Evolutionary conservation across 331 rosid species (phyloP), one percentile per base, ranked within the genome.

Genomic region (Pyrus hybrid): DNA sequence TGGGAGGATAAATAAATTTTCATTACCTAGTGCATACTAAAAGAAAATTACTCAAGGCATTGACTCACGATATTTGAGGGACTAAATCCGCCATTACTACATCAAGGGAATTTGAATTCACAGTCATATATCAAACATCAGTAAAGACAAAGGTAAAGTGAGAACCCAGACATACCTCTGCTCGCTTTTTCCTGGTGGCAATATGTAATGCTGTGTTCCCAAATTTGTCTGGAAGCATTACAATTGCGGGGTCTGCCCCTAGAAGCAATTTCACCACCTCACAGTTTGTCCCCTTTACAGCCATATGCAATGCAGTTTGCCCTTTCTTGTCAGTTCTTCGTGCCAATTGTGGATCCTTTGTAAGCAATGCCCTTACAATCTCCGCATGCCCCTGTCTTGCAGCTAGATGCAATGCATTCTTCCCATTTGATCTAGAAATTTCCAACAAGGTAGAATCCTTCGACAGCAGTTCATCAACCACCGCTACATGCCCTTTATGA

Each of bases 241-340:
- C 99, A 80, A 92, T 92, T 20, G 98, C 99, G 51, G 99, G 87
- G 79, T 95, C 99, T 26, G 99, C 99, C 0, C 79, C 87, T 13
- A 95, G 99, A 80, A 95, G 99, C 84, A 85, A 83, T 75, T 90
- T 95, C 67, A 95, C 99, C 65, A 87, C 99, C 56, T 90, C 97
- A 77, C 91, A 85, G 75, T 96, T 92, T 75, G 90, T 91, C 77
- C 99, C 99, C 80, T 95, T 95, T 49, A 95, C 99, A 56, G 99
- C 99, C 99, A 95, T 95, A 75, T 95, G 99, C 96, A 95, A 83
- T 30, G 99, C 99, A 62, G 99, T 95, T 80, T 95, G 99, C 47
- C 99, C 97, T 75, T 95, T 95, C 93, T 90, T 95, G 86, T 95
- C 99, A 61, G 93, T 95, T 81, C 97, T 88, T 63, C 99, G 85